Base-by-base conservation (phyloP, 2,329 filamentous ascomycete genomes). In the Trichoderma cornu-damae region DNA sequence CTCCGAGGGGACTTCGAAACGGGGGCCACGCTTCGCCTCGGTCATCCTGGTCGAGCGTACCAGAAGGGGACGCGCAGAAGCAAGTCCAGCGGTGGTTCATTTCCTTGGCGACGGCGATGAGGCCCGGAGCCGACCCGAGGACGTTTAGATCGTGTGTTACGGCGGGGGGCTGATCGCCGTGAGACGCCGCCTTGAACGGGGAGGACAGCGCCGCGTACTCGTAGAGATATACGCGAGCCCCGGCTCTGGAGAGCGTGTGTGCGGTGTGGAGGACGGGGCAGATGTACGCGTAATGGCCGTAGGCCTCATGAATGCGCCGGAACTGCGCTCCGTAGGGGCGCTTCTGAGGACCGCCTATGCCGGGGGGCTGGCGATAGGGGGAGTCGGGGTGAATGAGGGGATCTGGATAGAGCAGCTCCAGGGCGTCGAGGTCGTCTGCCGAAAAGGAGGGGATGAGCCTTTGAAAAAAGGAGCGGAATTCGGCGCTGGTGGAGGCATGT, bases 211-310 rank as follows among this genome's bases (percentile, higher is more conserved):
- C 75, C 0, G 82, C 83, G 67, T 78, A 87, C 65, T 84, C 80
- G 65, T 86, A 87, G 0, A 85, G 72, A 62, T 81, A 83, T 0
- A 80, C 66, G 1, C 60, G 61, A 7, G 72, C 72, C 24, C 75
- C 69, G 26, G 61, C 60, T 34, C 35, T 32, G 7, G 65, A 63
- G 5, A 67, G 51, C 9, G 74, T 74, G 55, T 79, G 72, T 0
- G 80, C 83, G 0, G 80, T 83, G 66, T 86, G 82, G 3, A 85
- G 72, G 0, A 87, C 81, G 0, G 85, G 84, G 20, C 80, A 81
- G 47, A 85, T 80, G 64, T 87, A 87, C 0, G 82, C 84, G 64
- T 83, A 87, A 64, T 87, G 80, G 0, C 77, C 80, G 66, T 87
- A 87, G 0, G 81, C 82, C 8, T 80, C 79, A 62, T 83, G 80